Percentiles rank a stretch among this genome's conserved stretches.
phyloP scores from a whole-genome alignment of 176 grass and related monocot genomes.

The Aegilops tauschii region DNA sequence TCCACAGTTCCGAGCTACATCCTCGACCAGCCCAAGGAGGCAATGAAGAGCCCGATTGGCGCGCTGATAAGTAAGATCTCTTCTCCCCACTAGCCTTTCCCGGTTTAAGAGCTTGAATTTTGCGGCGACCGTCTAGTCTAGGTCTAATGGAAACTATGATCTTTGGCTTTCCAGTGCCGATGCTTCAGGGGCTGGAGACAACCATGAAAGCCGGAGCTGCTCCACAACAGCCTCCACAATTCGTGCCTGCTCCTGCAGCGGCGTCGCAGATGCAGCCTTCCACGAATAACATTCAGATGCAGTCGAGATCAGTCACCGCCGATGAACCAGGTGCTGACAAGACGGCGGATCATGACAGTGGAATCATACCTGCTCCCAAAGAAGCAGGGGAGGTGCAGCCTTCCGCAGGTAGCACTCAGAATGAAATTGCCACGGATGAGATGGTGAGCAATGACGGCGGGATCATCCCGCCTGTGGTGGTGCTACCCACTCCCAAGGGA shows the following conservation, averaged over 20 bases:
- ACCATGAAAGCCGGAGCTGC: conserved; percentile 49
- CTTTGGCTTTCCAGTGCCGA: conserved; percentile 46
- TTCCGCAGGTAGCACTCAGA: not conserved
- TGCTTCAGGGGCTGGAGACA: conserved; percentile 76
- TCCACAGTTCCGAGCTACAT: conserved; percentile 64
- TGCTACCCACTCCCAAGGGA: not conserved
- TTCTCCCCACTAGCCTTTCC: not conserved
- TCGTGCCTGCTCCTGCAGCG: conserved; percentile 12
- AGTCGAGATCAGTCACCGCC: not conserved
- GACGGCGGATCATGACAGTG: not conserved
- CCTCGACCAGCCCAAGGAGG: conserved; percentile 69
- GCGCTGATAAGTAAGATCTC: conserved; percentile 54
- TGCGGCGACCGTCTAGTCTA: not conserved
- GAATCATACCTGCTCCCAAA: not conserved
- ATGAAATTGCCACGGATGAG: not conserved
- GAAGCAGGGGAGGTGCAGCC: not conserved
- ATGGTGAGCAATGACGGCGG: not conserved
- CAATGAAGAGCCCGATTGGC: conserved; percentile 76
- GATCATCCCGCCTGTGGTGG: not conserved
- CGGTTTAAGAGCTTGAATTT: not conserved
- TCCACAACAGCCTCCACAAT: conserved; percentile 57
- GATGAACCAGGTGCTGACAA: not conserved
- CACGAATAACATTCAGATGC: not conserved
- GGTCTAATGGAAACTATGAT: not conserved
- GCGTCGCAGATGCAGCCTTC: not conserved